Evolutionary conservation across 257 asterid species (phyloP).

Genomic region (Rubia yunnanensis): DNA sequence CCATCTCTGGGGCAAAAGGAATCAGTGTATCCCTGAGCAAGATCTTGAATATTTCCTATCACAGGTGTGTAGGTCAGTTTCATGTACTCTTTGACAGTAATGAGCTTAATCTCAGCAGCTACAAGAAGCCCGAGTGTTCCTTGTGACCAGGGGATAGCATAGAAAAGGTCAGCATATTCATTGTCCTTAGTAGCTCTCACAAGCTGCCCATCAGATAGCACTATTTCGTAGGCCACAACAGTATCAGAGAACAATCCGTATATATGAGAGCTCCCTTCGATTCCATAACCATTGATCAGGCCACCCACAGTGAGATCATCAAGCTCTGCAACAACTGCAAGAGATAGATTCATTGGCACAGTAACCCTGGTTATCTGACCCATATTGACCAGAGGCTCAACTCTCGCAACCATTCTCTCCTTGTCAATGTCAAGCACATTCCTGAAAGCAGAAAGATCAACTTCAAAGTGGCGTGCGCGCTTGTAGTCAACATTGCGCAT

Average conservation of each 20-base stretch:
- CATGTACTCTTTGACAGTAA: conserved; percentile 86
- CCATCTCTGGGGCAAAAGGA: conserved; percentile 84
- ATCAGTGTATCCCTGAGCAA: conserved; percentile 75
- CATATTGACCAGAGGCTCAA: conserved; percentile 94
- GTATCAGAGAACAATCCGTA: conserved; percentile 90
- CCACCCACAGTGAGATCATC: conserved; percentile 98
- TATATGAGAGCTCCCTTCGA: conserved; percentile 92
- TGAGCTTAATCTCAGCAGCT: conserved; percentile 93
- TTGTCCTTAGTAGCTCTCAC: conserved; percentile 93
- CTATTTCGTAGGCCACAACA: conserved; percentile 82
- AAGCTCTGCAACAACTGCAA: conserved; percentile 93
- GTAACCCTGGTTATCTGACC: conserved; percentile 83
- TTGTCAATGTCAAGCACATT: conserved; percentile 60
- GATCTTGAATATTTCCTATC: conserved; percentile 58
- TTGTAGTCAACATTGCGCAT: conserved; percentile 94
- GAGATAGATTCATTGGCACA: conserved; percentile 79
- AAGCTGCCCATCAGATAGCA: conserved; percentile 71
- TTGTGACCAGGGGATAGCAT: conserved; percentile 96
- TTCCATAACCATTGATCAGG: conserved; percentile 86
- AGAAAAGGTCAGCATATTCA: conserved; percentile 74
- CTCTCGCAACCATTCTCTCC: conserved; percentile 78
- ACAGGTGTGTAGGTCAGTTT: conserved; percentile 77
- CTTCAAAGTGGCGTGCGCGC: conserved; percentile 91
- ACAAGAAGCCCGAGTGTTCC: conserved; percentile 94
- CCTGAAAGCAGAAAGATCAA: conserved; percentile 83